A percentile compares a stretch with the other conserved stretches of the same genome.
Conservation (phyloP, 192 early-diverging fungal species). For the Umbelopsis vinacea region DNA sequence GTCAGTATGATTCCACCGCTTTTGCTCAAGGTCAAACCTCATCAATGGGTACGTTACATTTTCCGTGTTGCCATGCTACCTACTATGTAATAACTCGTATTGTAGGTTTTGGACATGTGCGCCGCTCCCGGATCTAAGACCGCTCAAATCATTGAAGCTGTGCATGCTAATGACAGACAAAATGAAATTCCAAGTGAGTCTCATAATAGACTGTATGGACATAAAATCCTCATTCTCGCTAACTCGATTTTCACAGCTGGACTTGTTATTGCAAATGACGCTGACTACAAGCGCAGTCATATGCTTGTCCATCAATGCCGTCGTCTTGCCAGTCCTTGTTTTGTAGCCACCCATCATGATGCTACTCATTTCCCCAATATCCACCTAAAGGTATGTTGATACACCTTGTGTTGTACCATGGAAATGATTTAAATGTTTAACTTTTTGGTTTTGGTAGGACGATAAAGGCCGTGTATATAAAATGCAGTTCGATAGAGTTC, state of each 20-base stretch:
- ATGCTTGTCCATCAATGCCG: conserved; percentile 97
- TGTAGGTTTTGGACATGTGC: conserved; percentile 85
- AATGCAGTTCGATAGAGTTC: conserved; percentile 94
- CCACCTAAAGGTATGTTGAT: conserved; percentile 35
- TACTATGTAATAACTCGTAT: neutral
- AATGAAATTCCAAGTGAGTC: conserved; percentile 57
- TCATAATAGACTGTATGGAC: neutral
- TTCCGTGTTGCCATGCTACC: neutral
- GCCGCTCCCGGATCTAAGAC: conserved; percentile 99
- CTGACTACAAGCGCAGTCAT: conserved; percentile 86
- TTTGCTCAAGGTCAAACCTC: conserved; percentile 85
- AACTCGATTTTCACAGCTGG: conserved; percentile 53
- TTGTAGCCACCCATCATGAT: conserved; percentile 97
- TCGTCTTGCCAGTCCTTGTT: conserved; percentile 88
- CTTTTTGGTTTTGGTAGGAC: neutral
- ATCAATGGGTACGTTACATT: conserved; percentile 68
- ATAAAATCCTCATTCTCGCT: neutral
- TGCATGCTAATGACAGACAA: conserved; percentile 64
- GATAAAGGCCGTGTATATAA: conserved; percentile 41
- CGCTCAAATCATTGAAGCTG: conserved; percentile 85
- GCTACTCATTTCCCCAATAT: conserved; percentile 87
- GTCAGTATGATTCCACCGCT: conserved; percentile 99
- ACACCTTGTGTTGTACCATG: neutral
- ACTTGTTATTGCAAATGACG: conserved; percentile 96
- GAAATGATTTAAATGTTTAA: neutral